Percentiles rank a stretch among this genome's conserved stretches.
Evolutionary conservation across 139 green algal genomes (phyloP).

Genomic region (Tetratostichococcus sp.): DNA sequence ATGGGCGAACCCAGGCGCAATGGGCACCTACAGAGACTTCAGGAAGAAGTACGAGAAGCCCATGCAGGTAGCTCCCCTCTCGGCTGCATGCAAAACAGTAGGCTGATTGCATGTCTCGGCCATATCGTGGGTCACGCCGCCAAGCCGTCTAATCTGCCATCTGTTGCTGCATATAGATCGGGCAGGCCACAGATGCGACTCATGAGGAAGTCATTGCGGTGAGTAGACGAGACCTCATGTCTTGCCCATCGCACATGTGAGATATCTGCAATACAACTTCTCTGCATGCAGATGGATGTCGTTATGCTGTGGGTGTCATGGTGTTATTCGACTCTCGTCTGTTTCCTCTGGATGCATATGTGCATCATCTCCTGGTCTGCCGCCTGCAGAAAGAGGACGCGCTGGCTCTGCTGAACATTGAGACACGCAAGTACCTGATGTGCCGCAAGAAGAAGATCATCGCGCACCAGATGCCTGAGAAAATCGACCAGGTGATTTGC

Average conservation of each 20-base stretch:
- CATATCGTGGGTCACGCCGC: too few relatives aligned
- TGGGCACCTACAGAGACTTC: constrained; percentile 36
- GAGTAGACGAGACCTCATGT: too few relatives aligned
- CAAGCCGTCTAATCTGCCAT: too few relatives aligned
- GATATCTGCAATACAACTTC: neutral
- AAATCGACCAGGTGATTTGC: constrained; percentile 68
- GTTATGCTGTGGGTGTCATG: too few relatives aligned
- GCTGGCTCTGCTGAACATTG: constrained; percentile 22
- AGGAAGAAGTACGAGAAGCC: constrained; percentile 24
- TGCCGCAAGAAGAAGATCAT: constrained; percentile 64
- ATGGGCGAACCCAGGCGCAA: constrained; percentile 26
- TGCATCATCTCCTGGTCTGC: too few relatives aligned
- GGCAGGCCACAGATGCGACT: too few relatives aligned
- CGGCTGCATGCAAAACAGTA: too few relatives aligned
- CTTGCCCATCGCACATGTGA: too few relatives aligned
- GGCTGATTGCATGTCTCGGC: too few relatives aligned
- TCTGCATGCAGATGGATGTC: neutral
- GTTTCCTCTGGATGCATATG: too few relatives aligned
- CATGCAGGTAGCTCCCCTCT: constrained; percentile 13
- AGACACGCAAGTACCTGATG: constrained; percentile 46
- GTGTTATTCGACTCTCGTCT: too few relatives aligned
- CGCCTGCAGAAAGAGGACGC: constrained; percentile 5
- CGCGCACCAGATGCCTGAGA: constrained; percentile 55
- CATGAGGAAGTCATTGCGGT: too few relatives aligned
- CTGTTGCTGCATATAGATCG: neutral